Percentiles rank a stretch among this genome's conserved stretches.
phyloP scores from a whole-genome alignment of 306 rosid genomes.

The Arachis stenosperma region DNA sequence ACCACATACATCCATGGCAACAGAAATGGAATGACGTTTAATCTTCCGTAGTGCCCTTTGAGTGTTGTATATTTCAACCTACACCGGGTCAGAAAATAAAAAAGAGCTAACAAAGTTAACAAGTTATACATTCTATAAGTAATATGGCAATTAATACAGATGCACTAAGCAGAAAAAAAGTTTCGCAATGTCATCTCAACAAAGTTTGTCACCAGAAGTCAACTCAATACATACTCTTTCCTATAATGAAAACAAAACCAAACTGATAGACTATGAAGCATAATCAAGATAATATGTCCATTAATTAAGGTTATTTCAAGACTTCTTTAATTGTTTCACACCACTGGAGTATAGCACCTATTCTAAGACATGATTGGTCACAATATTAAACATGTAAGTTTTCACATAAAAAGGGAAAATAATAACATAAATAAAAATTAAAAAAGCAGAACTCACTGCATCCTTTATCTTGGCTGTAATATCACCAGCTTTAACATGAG shows the following conservation, averaged over 20 bases:
- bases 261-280: neutral
- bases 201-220: neutral
- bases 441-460: constrained; percentile 59
- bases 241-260: constrained; percentile 3
- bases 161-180: neutral
- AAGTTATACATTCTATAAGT: neutral
- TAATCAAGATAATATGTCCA: neutral
- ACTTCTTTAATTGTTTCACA: neutral
- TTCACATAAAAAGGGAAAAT: constrained; percentile 9
- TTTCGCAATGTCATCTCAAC: neutral
- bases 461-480: constrained; percentile 73
- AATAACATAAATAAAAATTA: neutral
- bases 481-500: constrained; percentile 81
- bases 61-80: constrained; percentile 70
- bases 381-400: constrained; percentile 9
- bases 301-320: neutral
- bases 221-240: constrained; percentile 15
- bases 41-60: constrained; percentile 75
- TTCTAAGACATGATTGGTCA: constrained; percentile 17
- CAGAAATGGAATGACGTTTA: constrained; percentile 61
- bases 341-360: constrained; percentile 5
- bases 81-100: constrained; percentile 32
- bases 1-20: constrained; percentile 56
- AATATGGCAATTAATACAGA: neutral
- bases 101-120: constrained; percentile 11